Base-by-base conservation (phyloP, 495 filamentous ascomycete genomes). In the Penicillium ochrochloron region DNA sequence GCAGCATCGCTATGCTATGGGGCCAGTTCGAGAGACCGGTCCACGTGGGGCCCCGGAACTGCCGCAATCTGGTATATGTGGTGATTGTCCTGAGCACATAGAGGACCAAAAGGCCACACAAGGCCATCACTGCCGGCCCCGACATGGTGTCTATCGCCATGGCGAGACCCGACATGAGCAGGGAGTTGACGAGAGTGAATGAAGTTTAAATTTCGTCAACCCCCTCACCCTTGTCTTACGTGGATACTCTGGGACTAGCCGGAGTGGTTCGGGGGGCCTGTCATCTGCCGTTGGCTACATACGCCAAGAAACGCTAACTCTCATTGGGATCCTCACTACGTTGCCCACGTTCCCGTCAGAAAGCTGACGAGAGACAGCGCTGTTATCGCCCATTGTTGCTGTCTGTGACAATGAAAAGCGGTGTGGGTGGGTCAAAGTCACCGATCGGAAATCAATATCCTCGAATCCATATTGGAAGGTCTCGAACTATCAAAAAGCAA, bases 1-100 rank as follows among this genome's bases (percentile, higher is more conserved):
- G 57, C 25, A 76, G 62, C 14, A 76, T 66, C 3, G 70, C 75
- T 11, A 65, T 66, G 31, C 72, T 75, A 58, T 76, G 74, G 58
- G 67, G 72, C 52, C 72, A 61, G 63, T 71, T 70, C 29, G 72
- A 76, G 25, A 77, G 59, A 17, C 69, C 69, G 21, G 72, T 68
- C 64, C 64, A 62, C 25, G 31, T 41, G 15, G 60, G 65, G 37
- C 65, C 65, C 31, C 27, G 21, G 39, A 67, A 67, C n/a, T 67
- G 60, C 35, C n/a, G 59, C 56, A 67, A 42, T 19, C 54, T 60
- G 37, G 53, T 44, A 65, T 67, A 67, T 19, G 29, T 48, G 27
- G 55, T 48, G 34, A 65, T 54, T 2, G 33, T 55, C 33, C 33
- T 59, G 61, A 62, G 31, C 19, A 67, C 17, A 52, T 62, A 70